phyloP scores from a whole-genome alignment of 768 basidiomycete genomes.

The Termitomyces sp. region DNA sequence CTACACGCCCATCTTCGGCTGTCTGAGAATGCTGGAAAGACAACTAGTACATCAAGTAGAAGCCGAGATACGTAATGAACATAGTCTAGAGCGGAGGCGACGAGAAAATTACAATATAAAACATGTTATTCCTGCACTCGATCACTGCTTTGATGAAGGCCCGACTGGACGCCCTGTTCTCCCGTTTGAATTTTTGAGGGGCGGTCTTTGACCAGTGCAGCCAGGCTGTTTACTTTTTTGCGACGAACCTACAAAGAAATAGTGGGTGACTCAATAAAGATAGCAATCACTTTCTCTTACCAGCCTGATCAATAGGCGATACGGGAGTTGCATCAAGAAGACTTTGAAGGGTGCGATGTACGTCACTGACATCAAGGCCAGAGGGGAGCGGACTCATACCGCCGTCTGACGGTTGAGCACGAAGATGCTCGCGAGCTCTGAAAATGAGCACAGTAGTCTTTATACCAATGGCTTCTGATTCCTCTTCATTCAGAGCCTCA shows the following conservation, averaged over 20 bases:
- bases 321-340: slow-evolving; percentile 3
- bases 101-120: not conserved
- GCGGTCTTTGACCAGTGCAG: not conserved
- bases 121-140: not conserved
- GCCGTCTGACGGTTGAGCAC: slow-evolving; percentile 25
- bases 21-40: too few species aligned
- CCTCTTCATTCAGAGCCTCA: slow-evolving; percentile 46
- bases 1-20: too few species aligned
- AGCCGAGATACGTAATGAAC: not conserved
- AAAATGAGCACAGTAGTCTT: slow-evolving; percentile 52
- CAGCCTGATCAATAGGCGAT: slow-evolving; percentile 1
- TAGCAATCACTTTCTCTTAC: slow-evolving; percentile 2
- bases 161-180: slow-evolving; percentile 13
- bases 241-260: slow-evolving; percentile 2
- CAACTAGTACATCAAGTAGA: not conserved
- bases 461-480: slow-evolving; percentile 53
- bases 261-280: not conserved
- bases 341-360: slow-evolving; percentile 29
- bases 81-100: not conserved
- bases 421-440: slow-evolving; percentile 46
- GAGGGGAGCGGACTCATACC: slow-evolving; percentile 35
- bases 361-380: slow-evolving; percentile 25
- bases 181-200: slow-evolving; percentile 11
- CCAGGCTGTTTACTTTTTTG: not conserved
- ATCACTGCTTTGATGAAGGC: slow-evolving; percentile 1